Evolutionary conservation across 345 rosid genomes (phyloP).

Genomic region (Salix udensis): DNA sequence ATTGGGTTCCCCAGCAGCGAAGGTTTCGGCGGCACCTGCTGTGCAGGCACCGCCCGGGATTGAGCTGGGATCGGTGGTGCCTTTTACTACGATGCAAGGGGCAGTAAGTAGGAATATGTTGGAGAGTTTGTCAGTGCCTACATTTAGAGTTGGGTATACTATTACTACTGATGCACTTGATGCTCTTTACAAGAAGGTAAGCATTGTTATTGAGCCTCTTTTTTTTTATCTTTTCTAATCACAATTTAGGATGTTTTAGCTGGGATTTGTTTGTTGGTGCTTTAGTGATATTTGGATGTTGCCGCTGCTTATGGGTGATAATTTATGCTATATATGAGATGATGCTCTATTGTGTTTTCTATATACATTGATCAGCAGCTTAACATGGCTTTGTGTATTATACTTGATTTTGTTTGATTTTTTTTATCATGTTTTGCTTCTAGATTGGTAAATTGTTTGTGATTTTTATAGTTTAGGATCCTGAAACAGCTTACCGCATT

Average conservation of each 20-base stretch:
- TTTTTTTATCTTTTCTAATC: not conserved
- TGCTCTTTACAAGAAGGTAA: constrained; percentile 85
- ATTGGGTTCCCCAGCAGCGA: constrained; percentile 6
- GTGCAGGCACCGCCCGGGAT: constrained; percentile 14
- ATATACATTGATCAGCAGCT: constrained; percentile 1
- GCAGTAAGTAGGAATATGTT: constrained; percentile 85
- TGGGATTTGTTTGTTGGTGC: not conserved
- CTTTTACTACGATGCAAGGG: constrained; percentile 85
- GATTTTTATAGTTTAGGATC: not conserved
- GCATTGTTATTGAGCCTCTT: not conserved
- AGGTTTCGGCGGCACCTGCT: constrained; percentile 4
- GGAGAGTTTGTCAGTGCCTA: constrained; percentile 79
- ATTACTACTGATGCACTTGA: constrained; percentile 80
- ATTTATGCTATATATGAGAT: not conserved
- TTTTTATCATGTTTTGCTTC: not conserved
- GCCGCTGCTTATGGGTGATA: not conserved
- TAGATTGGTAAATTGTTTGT: not conserved
- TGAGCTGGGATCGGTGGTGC: constrained; percentile 45
- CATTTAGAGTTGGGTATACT: constrained; percentile 85
- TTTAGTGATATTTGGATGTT: not conserved
- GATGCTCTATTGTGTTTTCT: not conserved
- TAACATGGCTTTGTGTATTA: not conserved
- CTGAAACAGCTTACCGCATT: not conserved
- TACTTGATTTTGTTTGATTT: not conserved
- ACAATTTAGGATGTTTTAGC: not conserved